Evolutionary conservation across 371 early-diverging fungal species (phyloP).

Genomic region (Rhizomucor miehei): DNA sequence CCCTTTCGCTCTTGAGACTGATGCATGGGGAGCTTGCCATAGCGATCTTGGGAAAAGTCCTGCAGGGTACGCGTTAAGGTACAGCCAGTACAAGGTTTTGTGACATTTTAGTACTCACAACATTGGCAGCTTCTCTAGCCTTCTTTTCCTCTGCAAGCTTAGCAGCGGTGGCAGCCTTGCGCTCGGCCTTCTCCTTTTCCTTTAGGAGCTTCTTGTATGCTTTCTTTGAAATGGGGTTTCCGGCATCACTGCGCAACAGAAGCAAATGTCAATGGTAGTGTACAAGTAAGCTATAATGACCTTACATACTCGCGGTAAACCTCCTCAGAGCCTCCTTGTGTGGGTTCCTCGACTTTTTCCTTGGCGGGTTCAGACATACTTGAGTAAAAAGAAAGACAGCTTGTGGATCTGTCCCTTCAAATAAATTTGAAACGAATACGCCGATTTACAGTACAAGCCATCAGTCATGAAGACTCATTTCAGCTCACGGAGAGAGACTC

Average conservation of each 20-base stretch:
- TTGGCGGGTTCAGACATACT: constrained; percentile 33
- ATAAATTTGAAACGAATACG: too few relatives aligned
- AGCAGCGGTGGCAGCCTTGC: constrained; percentile 77
- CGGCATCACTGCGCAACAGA: constrained; percentile 61
- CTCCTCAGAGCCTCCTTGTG: constrained; percentile 54
- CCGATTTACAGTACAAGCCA: too few relatives aligned
- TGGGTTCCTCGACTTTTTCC: constrained; percentile 38
- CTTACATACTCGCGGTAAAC: constrained; percentile 53
- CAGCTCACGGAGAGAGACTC: too few relatives aligned
- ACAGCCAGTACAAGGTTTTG: constrained; percentile 2
- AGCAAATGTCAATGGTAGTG: neutral
- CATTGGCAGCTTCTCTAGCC: constrained; percentile 69
- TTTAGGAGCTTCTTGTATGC: constrained; percentile 93
- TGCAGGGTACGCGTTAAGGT: constrained; percentile 6
- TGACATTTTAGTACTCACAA: constrained; percentile 31
- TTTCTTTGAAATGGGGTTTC: constrained; percentile 89
- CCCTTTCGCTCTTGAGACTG: constrained; percentile 76
- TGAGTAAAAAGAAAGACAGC: too few relatives aligned
- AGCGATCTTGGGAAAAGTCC: constrained; percentile 82
- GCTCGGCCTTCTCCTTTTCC: constrained; percentile 84
- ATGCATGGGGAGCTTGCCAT: constrained; percentile 89
- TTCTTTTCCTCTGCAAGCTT: constrained; percentile 85
- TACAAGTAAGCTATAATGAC: neutral
- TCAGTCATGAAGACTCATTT: too few relatives aligned
- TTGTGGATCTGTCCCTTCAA: too few relatives aligned